phyloP scores from a whole-genome alignment of 306 rosid species.

The Cicer pinnatifidum region DNA sequence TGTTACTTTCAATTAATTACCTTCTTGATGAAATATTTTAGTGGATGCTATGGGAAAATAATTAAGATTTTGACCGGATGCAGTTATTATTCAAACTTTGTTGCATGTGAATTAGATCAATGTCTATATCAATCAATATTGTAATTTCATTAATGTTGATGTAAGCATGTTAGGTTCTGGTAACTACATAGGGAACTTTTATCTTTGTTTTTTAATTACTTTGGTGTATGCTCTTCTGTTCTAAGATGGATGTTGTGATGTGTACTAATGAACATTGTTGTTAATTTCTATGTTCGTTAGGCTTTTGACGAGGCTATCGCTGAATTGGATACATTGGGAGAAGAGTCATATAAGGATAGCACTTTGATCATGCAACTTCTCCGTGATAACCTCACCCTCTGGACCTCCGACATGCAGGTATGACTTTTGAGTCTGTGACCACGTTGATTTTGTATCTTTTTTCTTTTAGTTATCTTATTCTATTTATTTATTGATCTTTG shows the following conservation, averaged over 20 bases:
- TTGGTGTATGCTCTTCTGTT: background rate
- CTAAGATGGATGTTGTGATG: background rate
- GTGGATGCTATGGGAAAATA: background rate
- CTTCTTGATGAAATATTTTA: background rate
- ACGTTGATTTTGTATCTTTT: background rate
- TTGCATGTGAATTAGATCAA: constrained; percentile 1
- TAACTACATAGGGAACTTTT: background rate
- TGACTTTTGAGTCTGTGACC: background rate
- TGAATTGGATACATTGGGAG: constrained; percentile 96
- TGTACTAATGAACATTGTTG: constrained; percentile 12
- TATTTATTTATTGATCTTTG: constrained; percentile 28
- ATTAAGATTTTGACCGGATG: background rate
- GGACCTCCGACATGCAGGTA: constrained; percentile 99
- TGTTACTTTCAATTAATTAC: background rate
- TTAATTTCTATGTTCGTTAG: constrained; percentile 48
- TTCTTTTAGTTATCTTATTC: background rate
- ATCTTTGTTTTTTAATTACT: background rate
- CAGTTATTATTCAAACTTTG: background rate
- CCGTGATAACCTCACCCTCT: constrained; percentile 96
- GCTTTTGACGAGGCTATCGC: constrained; percentile 99
- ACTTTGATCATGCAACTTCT: constrained; percentile 99
- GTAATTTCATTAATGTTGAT: constrained; percentile 27
- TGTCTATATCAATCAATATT: constrained; percentile 12
- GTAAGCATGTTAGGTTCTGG: background rate
- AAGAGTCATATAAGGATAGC: constrained; percentile 99